These are phyloP conservation scores for Phytophthora multivora DNA, from an alignment of 352 stramenopile species.

Conservation along the genomic window DNA sequence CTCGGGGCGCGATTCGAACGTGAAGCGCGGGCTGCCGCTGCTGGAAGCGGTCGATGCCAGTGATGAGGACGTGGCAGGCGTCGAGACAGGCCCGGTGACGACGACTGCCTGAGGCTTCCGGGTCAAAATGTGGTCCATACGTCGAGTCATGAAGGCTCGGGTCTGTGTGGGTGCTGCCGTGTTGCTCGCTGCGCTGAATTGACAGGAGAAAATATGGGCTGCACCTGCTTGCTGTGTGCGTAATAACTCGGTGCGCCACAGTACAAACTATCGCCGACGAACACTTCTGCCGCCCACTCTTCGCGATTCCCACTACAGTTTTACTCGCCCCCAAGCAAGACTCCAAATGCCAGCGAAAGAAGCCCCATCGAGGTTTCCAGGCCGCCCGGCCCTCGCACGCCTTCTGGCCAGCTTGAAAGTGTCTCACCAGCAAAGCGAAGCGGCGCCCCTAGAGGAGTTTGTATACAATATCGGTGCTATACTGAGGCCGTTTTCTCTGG, in stretches of 20 bases:
- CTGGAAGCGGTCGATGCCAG: conserved; percentile 14
- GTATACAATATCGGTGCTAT: too few species aligned
- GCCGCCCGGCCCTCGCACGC: conserved; percentile 29
- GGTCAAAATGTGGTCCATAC: conserved; percentile 35
- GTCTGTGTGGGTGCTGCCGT: conserved; percentile 6
- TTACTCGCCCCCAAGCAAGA: conserved; percentile 36
- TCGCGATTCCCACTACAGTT: conserved; percentile 11
- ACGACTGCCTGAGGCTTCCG: conserved; percentile 23
- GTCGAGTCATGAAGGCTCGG: conserved; percentile 35
- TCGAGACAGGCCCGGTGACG: conserved; percentile 9
- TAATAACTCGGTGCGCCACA: conserved; percentile 19
- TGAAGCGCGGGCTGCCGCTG: conserved; percentile 16
- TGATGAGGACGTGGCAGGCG: conserved; percentile 6
- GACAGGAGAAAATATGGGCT: conserved; percentile 26
- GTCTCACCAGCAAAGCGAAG: conserved; percentile 36
- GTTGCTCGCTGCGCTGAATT: not conserved
- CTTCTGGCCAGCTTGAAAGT: conserved; percentile 40
- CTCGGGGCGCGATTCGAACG: conserved; percentile 26
- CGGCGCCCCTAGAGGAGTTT: conserved; percentile 4
- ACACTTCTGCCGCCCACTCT: conserved; percentile 13
- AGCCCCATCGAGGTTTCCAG: conserved; percentile 15
- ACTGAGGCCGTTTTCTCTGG: not conserved
- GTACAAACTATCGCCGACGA: conserved; percentile 7
- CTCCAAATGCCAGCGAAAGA: conserved; percentile 28
- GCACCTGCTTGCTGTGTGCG: conserved; percentile 21